Evolutionary conservation across 176 grass and related monocot species (phyloP).

Genomic region (Lolium rigidum): DNA sequence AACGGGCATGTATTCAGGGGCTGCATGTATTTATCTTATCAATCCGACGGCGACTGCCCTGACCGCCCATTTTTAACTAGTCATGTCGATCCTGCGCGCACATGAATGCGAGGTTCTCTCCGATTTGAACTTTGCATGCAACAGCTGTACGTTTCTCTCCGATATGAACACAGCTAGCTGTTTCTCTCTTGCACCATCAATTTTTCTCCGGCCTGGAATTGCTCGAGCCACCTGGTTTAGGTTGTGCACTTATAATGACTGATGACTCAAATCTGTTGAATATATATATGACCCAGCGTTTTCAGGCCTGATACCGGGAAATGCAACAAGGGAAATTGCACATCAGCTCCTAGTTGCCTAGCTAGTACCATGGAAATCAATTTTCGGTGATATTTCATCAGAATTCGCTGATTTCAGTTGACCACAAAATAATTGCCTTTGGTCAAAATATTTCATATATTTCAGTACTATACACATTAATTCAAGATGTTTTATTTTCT

Average conservation of each 20-base stretch:
- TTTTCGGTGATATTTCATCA: too few relatives aligned
- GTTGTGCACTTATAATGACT: not conserved
- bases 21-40: too few relatives aligned
- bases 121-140: too few relatives aligned
- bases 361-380: not conserved
- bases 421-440: too few relatives aligned
- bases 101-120: not conserved
- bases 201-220: not conserved
- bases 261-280: not conserved
- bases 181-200: not conserved
- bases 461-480: too few relatives aligned
- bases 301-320: not conserved
- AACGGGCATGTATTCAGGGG: too few relatives aligned
- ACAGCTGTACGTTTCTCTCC: not conserved
- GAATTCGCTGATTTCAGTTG: too few relatives aligned
- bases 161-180: conserved; percentile 14
- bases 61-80: not conserved
- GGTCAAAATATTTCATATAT: too few relatives aligned
- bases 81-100: not conserved
- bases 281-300: not conserved
- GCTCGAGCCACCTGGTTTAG: not conserved
- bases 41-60: not conserved
- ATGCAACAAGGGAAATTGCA: not conserved
- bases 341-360: too few relatives aligned
- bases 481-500: too few relatives aligned